Evolutionary conservation across 208 protist genomes (phyloP).

Genomic region (Wallacemonas sp.): DNA sequence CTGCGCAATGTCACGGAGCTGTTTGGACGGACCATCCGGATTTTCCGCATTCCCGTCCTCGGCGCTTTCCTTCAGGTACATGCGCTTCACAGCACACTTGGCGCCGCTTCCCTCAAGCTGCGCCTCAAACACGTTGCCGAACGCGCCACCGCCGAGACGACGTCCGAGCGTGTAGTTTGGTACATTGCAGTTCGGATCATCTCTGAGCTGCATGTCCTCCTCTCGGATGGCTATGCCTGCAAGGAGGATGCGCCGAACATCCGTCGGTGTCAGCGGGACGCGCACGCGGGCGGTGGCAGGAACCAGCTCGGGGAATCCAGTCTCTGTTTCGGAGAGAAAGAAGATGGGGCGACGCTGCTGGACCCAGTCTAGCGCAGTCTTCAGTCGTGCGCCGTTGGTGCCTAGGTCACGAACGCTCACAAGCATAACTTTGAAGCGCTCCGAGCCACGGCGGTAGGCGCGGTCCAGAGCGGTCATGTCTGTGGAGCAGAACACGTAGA

Average conservation of each 20-base stretch:
- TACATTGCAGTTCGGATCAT: slow-evolving; percentile 36
- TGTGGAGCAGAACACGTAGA: slow-evolving; percentile 43
- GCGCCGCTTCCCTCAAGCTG: slow-evolving; percentile 62
- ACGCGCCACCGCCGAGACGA: slow-evolving; percentile 74
- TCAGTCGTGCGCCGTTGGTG: slow-evolving; percentile 25
- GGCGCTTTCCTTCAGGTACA: slow-evolving; percentile 64
- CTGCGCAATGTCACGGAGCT: slow-evolving; percentile 74
- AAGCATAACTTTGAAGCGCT: slow-evolving; percentile 69
- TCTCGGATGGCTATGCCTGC: slow-evolving; percentile 52
- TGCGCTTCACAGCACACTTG: slow-evolving; percentile 83
- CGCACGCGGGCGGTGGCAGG: slow-evolving; percentile 36
- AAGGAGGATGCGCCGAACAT: slow-evolving; percentile 46
- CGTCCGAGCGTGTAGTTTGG: slow-evolving; percentile 75
- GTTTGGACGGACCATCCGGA: slow-evolving; percentile 19
- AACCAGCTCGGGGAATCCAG: slow-evolving; percentile 26
- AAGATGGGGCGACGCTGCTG: slow-evolving; percentile 50
- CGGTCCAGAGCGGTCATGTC: slow-evolving; percentile 37
- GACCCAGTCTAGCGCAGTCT: slow-evolving; percentile 50
- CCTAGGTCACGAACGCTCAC: slow-evolving; percentile 53
- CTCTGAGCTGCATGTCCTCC: slow-evolving; percentile 27
- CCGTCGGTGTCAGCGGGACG: slow-evolving; percentile 41
- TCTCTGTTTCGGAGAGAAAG: slow-evolving; percentile 42
- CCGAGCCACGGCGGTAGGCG: slow-evolving; percentile 45
- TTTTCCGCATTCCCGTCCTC: slow-evolving; percentile 33
- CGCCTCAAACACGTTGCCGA: slow-evolving; percentile 86